Conservation (phyloP, 78 protist species). For the Chrysochromulina parva region DNA sequence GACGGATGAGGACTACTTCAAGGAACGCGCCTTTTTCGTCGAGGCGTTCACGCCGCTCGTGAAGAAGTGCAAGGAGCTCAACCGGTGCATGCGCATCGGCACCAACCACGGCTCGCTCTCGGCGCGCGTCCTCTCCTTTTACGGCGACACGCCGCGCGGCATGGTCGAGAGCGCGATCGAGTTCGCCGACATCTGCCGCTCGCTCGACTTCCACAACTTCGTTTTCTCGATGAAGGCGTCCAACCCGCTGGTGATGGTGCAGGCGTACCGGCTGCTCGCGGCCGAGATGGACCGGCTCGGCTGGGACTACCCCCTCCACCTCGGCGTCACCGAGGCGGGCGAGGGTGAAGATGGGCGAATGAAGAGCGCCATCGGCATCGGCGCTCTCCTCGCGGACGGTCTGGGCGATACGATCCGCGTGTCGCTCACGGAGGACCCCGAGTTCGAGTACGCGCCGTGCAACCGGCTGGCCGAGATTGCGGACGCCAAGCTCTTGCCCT, state of each 20-base stretch:
- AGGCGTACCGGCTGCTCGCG: conserved; percentile 60
- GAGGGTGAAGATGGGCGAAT: conserved; percentile 66
- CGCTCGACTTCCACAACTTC: conserved; percentile 60
- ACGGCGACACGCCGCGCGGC: conserved; percentile 62
- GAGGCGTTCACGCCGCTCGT: conserved; percentile 62
- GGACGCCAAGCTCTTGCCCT: not conserved
- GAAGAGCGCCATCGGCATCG: conserved; percentile 60
- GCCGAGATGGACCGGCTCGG: conserved; percentile 45
- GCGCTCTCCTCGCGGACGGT: conserved; percentile 45
- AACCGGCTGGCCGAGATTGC: conserved; percentile 2
- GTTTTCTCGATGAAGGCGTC: conserved; percentile 59
- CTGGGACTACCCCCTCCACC: conserved; percentile 62
- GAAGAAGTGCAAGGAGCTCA: conserved; percentile 51
- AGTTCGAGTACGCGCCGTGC: conserved; percentile 28
- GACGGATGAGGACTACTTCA: conserved; percentile 3
- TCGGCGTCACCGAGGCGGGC: conserved; percentile 61
- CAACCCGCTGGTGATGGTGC: conserved; percentile 50
- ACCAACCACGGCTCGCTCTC: conserved; percentile 62
- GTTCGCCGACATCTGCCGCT: conserved; percentile 59
- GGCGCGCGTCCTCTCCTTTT: conserved; percentile 52
- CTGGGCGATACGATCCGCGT: conserved; percentile 64
- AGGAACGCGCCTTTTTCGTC: not conserved
- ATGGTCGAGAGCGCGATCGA: conserved; percentile 55
- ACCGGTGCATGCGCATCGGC: conserved; percentile 52
- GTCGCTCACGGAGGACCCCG: conserved; percentile 51